Conservation (phyloP, 73 alveolate species). For the Effrenium voratum region DNA sequence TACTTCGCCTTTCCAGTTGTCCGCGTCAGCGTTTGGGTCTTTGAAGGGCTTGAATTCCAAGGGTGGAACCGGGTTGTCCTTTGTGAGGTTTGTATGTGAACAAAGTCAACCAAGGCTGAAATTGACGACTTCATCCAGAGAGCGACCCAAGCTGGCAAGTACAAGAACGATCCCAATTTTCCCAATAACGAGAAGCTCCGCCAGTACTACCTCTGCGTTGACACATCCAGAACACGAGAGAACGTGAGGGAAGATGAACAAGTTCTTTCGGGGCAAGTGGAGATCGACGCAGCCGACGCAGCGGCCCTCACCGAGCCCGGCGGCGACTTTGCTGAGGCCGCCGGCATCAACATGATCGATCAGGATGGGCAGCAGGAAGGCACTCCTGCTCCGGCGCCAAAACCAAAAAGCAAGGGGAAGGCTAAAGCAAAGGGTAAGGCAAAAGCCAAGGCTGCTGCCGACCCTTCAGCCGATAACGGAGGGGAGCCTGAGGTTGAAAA, state of each 20-base stretch:
- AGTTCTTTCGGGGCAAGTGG: background rate
- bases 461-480: background rate
- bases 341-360: background rate
- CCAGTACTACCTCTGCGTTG: too few relatives aligned
- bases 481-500: slow-evolving; percentile 1
- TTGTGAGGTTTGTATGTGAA: too few relatives aligned
- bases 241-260: too few relatives aligned
- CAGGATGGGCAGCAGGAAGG: background rate
- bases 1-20: too few relatives aligned
- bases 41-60: too few relatives aligned
- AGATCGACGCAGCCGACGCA: background rate
- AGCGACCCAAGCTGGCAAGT: too few relatives aligned
- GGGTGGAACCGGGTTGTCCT: too few relatives aligned
- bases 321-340: background rate
- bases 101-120: too few relatives aligned
- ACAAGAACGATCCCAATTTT: too few relatives aligned
- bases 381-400: background rate
- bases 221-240: background rate
- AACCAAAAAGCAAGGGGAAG: background rate
- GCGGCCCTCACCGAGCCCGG: background rate
- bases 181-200: too few relatives aligned
- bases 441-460: background rate
- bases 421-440: background rate
- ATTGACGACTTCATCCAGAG: too few relatives aligned
- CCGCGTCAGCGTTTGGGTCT: too few relatives aligned